phyloP scores from a whole-genome alignment of 2,329 filamentous ascomycete genomes.

The Pochonia chlamydosporia region DNA sequence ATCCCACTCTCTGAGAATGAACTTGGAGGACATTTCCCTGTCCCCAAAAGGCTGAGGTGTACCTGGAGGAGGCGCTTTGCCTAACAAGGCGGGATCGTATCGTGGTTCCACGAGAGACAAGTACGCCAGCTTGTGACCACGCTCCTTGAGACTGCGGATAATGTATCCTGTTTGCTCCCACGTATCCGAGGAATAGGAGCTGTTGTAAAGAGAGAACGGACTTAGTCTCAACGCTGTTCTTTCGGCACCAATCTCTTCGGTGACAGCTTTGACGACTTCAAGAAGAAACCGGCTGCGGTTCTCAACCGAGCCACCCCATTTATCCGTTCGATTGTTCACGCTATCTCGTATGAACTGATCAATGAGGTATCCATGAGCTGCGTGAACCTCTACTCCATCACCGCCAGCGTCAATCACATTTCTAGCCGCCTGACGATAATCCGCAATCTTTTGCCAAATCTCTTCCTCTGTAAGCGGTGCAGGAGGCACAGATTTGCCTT shows the following conservation, averaged over 20 bases:
- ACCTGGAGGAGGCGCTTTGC: not conserved
- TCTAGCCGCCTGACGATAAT: conserved; percentile 50
- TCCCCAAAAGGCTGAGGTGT: not conserved
- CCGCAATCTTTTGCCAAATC: conserved; percentile 57
- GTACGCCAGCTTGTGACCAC: conserved; percentile 51
- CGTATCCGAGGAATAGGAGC: not conserved
- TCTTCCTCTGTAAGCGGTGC: conserved; percentile 52
- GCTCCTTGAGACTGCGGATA: not conserved
- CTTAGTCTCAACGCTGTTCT: conserved; percentile 13
- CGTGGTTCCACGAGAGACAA: conserved; percentile 57
- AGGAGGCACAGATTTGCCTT: not conserved
- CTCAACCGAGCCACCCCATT: conserved; percentile 48
- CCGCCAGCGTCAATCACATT: conserved; percentile 58
- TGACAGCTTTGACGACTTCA: conserved; percentile 39
- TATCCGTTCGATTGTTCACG: conserved; percentile 46
- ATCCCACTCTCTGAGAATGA: conserved; percentile 1
- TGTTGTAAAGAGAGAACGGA: not conserved
- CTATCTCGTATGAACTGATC: conserved; percentile 55
- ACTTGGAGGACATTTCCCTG: too few species aligned
- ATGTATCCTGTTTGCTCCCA: not conserved
- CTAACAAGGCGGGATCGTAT: not conserved
- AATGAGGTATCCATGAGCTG: conserved; percentile 56
- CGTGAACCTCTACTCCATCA: conserved; percentile 61
- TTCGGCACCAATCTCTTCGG: conserved; percentile 41
- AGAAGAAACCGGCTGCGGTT: conserved; percentile 46